Evolutionary conservation across 192 early-diverging fungal genomes (phyloP), one percentile per base, ranked within the genome.

Genomic region (Podila verticillata): DNA sequence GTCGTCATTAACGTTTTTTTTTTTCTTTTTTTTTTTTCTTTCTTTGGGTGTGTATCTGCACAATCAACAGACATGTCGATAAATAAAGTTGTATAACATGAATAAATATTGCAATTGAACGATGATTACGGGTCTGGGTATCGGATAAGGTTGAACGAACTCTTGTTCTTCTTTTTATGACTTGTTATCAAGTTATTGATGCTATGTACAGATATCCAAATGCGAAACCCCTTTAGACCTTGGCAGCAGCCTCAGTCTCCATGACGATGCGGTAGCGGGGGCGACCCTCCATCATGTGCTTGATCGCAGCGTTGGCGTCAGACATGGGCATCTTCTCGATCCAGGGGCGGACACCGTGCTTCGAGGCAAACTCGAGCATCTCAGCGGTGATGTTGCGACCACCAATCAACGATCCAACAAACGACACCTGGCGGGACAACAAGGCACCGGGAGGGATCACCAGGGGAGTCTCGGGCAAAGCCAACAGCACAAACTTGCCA

Each of bases 191-290:
- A 24, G n/a, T 54, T 24, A 54, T 22, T 22, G 0, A 51, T 54
- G 24, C 0, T 26, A 54, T 54, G 24, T 54, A 54, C 24, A 54
- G n/a, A 54, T 54, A 22, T 54, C 0, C 6, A n/a, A 26, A 3
- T 0, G 51, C 20, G 9, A 54, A 54, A n/a, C 2, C 20, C 6
- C 49, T 58, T 63, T 70, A 65, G 5, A 65, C 17, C 29, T 59
- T 39, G 34, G 75, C 39, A 47, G 69, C 77, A 44, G 77, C 78
- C 74, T 89, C 85, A 68, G 87, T 92, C 63, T 91, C 85, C 57
- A 94, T 83, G 48, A 96, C 93, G 65, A 93, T 72, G 57, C 94
- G 86, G 73, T 93, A 94, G 66, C 87, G 86, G 5, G 85, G 91
- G 66, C 90, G 87, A 63, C 91, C 91, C 24, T 84, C 75, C 66